Base-by-base conservation (phyloP, 805 yeast genomes). In the Lipomyces starkeyi region DNA sequence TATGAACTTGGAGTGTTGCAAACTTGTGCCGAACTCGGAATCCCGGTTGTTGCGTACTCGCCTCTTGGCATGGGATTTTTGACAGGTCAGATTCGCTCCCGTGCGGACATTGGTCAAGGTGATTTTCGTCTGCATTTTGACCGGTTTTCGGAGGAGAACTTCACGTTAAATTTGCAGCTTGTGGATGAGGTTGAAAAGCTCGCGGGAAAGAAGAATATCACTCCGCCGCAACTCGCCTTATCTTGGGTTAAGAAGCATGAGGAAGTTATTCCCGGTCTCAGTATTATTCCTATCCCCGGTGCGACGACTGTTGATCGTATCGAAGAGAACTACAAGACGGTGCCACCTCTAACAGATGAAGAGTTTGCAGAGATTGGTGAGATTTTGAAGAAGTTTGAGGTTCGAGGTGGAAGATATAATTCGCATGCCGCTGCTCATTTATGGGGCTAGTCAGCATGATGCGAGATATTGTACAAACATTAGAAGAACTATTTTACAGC, bases 51-150 rank as follows among this genome's bases (percentile, higher is more conserved):
- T 67, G 91, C 93, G 35, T 93, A 93, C 78, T 90, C 97, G 37
- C 97, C 97, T 49, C 82, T 93, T 65, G 90, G 93, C 9, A 83
- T 90, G 74, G 97, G 97, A 0, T 80, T 88, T 67, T 83, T 93
- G 63, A 87, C 94, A 2, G 97, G 95, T 64, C 69, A 74, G 47
- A 78, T 87, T 61, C 86, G 78, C 35, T 77, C 83, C 2, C 73
- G 78, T 27, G 73, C 76, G 0, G 87, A 86, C 63, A 74, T 89
- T 47, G 85, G 87, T 17, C 80, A 80, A 56, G 88, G 85, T 54
- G 94, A 89, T 74, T 67, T 87, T 64, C 82, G 91, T 71, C 69
- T 67, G n/a, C 65, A 64, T 32, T 73, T 87, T 58, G 93, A 87
- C 62, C 83, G 88, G 73, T 91, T 90, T 79, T 76, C 79, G 22